Evolutionary conservation across 1,284 basidiomycete genomes (phyloP).

Genomic region (Calocybe gambosa): DNA sequence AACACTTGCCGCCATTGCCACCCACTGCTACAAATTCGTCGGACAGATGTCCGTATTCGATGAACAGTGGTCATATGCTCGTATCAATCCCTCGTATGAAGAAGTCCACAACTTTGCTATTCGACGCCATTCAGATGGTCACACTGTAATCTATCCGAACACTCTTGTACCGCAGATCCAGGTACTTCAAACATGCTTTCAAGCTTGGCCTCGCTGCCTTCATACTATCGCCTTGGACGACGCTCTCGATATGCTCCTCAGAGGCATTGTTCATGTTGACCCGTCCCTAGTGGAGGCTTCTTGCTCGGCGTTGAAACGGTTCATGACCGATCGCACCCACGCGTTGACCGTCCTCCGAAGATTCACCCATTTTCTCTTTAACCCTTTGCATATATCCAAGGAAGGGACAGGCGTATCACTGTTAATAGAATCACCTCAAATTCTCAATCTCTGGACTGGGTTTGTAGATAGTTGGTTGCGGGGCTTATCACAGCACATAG

Average conservation of each 20-base stretch:
- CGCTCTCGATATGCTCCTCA: constrained; percentile 76
- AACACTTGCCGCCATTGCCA: constrained; percentile 58
- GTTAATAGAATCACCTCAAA: constrained; percentile 55
- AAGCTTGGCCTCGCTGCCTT: constrained; percentile 81
- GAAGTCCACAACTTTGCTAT: constrained; percentile 61
- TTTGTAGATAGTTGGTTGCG: constrained; percentile 69
- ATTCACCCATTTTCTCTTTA: constrained; percentile 76
- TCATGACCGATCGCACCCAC: constrained; percentile 59
- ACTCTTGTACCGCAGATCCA: constrained; percentile 62
- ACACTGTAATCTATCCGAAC: constrained; percentile 63
- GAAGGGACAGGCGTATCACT: constrained; percentile 62
- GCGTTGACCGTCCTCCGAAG: constrained; percentile 61
- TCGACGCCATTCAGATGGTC: constrained; percentile 64
- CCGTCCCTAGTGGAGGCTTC: constrained; percentile 69
- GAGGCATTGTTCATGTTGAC: constrained; percentile 82
- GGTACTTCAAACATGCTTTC: constrained; percentile 76
- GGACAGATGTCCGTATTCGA: constrained; percentile 81
- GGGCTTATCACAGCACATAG: constrained; percentile 37
- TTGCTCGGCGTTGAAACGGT: constrained; percentile 63
- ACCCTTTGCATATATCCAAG: constrained; percentile 59
- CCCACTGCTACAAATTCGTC: constrained; percentile 61
- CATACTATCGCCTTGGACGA: constrained; percentile 52
- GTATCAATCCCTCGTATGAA: constrained; percentile 60
- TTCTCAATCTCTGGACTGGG: constrained; percentile 72
- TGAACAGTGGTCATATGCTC: constrained; percentile 66